Conservation (phyloP, 2,329 filamentous ascomycete genomes). For the Aschersonia sp. region DNA sequence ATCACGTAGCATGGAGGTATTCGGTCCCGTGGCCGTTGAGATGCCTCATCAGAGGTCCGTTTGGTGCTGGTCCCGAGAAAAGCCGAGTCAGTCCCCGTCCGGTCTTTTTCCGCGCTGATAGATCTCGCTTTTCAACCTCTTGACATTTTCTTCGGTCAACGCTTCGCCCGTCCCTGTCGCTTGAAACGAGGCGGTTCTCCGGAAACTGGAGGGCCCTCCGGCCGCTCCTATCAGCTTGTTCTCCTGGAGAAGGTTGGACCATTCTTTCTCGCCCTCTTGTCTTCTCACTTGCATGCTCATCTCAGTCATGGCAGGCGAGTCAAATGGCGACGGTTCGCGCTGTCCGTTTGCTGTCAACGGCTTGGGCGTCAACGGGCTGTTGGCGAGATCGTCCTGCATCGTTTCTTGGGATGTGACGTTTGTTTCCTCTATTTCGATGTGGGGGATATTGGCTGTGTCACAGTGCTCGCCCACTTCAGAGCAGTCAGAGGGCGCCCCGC, state of each 20-base stretch:
- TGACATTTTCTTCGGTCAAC: constrained; percentile 40
- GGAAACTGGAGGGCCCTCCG: constrained; percentile 18
- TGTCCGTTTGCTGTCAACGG: constrained; percentile 22
- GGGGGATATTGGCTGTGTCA: constrained; percentile 24
- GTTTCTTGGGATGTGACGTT: constrained; percentile 6
- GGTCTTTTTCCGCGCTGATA: background rate
- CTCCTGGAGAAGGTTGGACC: constrained; percentile 27
- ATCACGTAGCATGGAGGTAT: too few relatives aligned
- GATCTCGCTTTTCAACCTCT: constrained; percentile 26
- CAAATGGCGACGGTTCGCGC: constrained; percentile 27
- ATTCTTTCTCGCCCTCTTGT: constrained; percentile 24
- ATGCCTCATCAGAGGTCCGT: too few relatives aligned
- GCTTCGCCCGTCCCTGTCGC: constrained; percentile 24
- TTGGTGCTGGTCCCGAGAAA: too few relatives aligned
- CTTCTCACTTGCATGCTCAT: constrained; percentile 17
- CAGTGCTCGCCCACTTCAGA: constrained; percentile 30
- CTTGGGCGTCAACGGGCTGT: constrained; percentile 23
- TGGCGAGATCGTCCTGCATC: constrained; percentile 13
- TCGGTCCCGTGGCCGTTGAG: too few relatives aligned
- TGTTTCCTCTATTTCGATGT: constrained; percentile 17
- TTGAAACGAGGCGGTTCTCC: constrained; percentile 17
- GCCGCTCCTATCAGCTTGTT: constrained; percentile 32
- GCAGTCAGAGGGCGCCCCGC: constrained; percentile 23
- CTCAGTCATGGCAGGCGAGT: constrained; percentile 16
- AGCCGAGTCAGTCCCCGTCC: background rate